Base-by-base conservation (phyloP, 305 asterid genomes). In the Fraxinus velutina region DNA sequence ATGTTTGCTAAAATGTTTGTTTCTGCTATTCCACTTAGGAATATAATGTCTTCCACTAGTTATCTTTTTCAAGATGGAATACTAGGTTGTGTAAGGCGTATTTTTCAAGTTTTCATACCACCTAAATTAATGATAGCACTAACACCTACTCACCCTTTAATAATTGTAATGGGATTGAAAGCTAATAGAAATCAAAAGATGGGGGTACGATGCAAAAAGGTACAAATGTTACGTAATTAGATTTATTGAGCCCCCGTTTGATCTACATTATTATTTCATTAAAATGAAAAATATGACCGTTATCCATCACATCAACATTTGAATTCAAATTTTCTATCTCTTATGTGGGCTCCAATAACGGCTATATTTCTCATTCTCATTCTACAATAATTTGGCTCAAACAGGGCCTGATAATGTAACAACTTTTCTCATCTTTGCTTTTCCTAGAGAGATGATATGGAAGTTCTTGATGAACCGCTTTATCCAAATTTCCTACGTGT, bases 381-480 rank as follows among this genome's bases (percentile, higher is more conserved):
- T 27, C 2, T 27, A 27, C 30, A 27, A 27, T 27, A 27, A 27
- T 27, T 27, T 27, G 30, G 30, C 30, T 27, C 30, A 27, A 27
- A 27, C 30, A 27, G 30, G 30, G 30, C 30, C 30, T 27, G 30
- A 29, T 68, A 21, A 68, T 68, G 32, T 30, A 12, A 27, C 37
- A 27, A 6, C 10, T 68, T 60, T 77, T 12, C 27, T 9, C 3
- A 1, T 68, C 21, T 80, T 76, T 86, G 34, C 55, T 86, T 83
- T 87, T 30, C 9, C 44, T 89, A 94, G 97, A 92, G 97, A 83
- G 91, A 94, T 86, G 98, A 94, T 80, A 88, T 71, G 9, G 96
- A 94, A 83, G 97, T 94, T 76, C 94, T 93, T 30, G 98, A 94
- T 83, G 98, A 94, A 84, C 98, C 97, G 32, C 91, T 94, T 9